Evolutionary conservation across 1,284 basidiomycete species (phyloP), one percentile per base, ranked within the genome.

Genomic region (Trichosporon sp.): DNA sequence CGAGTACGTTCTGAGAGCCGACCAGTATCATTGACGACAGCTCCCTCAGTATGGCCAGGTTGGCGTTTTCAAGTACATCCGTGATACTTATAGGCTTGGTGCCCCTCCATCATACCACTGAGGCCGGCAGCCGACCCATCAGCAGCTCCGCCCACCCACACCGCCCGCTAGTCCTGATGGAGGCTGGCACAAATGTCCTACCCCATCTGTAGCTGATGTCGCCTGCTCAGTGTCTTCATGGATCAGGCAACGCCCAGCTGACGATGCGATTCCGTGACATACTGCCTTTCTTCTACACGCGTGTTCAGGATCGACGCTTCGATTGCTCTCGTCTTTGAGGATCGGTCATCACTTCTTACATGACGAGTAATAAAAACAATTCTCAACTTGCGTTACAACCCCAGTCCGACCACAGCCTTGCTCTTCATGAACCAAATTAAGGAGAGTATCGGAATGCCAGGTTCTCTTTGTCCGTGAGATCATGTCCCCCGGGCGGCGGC

Each of bases 381-480:
- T 61, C 8, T 12, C 14, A 35, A 35, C 11, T 16, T 32, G 12
- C 21, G 2, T 61, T 61, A 14, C 56, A 32, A 61, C 56, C 21
- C 21, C 19, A 0, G 7, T 2, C 56, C 31, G 1, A 16, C 1
- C 31, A 16, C 12, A 4, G 3, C 7, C 31, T 2, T 2, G 10
- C 12, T 59, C 11, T 19, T 61, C 56, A 31, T 6, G 3, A 19
- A 16, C 2, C 31, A 14, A 12, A 26, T 59, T 35, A 63, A 16
- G 21, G 59, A 37, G 64, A 35, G 38, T 65, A 65, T n/a, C 40
- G 64, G 64, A 65, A 65, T 1, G 64, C 40, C 38, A 46, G 6
- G 40, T 65, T 65, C 64, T 65, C 64, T 19, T 46, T 65, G 64
- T 40, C 64, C 1, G 59, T 63, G 59, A 63, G 59, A 35, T 63